phyloP scores from a whole-genome alignment of 805 yeast species.

The Jamesozyma hellenica region DNA sequence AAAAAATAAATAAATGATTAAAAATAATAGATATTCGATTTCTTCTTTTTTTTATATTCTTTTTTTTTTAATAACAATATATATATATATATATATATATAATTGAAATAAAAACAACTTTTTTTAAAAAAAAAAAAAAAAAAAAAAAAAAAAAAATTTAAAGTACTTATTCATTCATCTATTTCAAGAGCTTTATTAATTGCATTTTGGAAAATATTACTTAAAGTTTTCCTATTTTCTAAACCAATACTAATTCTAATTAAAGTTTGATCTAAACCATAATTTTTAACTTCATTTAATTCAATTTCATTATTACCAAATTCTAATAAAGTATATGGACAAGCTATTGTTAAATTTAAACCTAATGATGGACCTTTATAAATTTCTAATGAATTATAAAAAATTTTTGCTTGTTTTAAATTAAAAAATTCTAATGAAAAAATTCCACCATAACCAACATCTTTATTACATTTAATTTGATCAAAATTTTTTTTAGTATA shows the following conservation, averaged over 20 bases:
- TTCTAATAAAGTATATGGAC: conserved; percentile 70
- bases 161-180: too few species aligned
- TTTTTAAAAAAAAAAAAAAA: too few species aligned
- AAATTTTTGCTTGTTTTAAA: conserved; percentile 54
- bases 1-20: not conserved
- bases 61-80: too few species aligned
- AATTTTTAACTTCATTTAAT: conserved; percentile 64
- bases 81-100: not conserved
- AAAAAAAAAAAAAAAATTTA: too few species aligned
- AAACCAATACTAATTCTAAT: conserved; percentile 79
- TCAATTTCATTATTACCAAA: conserved; percentile 52
- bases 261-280: conserved; percentile 73
- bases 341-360: conserved; percentile 70
- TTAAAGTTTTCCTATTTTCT: conserved; percentile 56
- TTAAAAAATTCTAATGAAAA: conserved; percentile 62
- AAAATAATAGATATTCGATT: not conserved
- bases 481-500: conserved; percentile 60
- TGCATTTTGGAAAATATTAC: conserved; percentile 41
- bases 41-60: not conserved
- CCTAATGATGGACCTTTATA: conserved; percentile 84
- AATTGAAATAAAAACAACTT: too few species aligned
- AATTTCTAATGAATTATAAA: conserved; percentile 47
- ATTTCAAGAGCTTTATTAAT: conserved; percentile 37
- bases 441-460: conserved; percentile 86
- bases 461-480: conserved; percentile 43